These are phyloP conservation scores for Hyaloscypha variabilis DNA, from an alignment of 495 filamentous ascomycete genomes.

Conservation along the genomic window DNA sequence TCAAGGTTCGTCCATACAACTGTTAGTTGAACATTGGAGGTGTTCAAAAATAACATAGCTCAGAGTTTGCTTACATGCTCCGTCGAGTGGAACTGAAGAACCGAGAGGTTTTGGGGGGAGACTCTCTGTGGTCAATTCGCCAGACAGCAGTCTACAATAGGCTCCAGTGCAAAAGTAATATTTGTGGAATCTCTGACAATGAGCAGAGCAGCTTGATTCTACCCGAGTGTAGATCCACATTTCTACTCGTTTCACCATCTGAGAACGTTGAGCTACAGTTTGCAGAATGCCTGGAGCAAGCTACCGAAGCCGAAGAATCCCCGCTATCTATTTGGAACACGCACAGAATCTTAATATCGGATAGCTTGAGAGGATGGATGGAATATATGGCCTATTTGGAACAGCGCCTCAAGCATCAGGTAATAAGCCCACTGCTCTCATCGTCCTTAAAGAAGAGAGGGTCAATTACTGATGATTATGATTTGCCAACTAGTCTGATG, in stretches of 20 bases:
- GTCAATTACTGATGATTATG: neutral
- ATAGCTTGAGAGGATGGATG: conserved; percentile 20
- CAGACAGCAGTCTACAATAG: conserved; percentile 26
- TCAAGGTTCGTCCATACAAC: neutral
- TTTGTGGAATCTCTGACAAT: neutral
- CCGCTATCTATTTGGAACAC: conserved; percentile 12
- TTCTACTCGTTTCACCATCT: conserved; percentile 21
- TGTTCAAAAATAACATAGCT: neutral
- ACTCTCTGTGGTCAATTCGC: conserved; percentile 20
- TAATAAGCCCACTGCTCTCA: neutral
- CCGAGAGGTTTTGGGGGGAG: neutral
- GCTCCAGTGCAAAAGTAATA: neutral
- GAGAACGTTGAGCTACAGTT: conserved; percentile 6
- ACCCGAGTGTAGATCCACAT: conserved; percentile 3
- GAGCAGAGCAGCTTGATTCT: neutral
- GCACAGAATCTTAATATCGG: conserved; percentile 22
- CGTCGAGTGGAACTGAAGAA: conserved; percentile 19
- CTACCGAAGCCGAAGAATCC: neutral
- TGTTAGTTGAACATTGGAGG: neutral
- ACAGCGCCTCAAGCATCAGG: conserved; percentile 5
- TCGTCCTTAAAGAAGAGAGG: no score
- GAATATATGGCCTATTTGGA: conserved; percentile 25
- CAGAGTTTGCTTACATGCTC: conserved; percentile 20
- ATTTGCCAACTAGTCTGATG: conserved; percentile 13
- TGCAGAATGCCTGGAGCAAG: conserved; percentile 1